Evolutionary conservation across 2,329 filamentous ascomycete genomes (phyloP).

Genomic region (Acarospora socialis): DNA sequence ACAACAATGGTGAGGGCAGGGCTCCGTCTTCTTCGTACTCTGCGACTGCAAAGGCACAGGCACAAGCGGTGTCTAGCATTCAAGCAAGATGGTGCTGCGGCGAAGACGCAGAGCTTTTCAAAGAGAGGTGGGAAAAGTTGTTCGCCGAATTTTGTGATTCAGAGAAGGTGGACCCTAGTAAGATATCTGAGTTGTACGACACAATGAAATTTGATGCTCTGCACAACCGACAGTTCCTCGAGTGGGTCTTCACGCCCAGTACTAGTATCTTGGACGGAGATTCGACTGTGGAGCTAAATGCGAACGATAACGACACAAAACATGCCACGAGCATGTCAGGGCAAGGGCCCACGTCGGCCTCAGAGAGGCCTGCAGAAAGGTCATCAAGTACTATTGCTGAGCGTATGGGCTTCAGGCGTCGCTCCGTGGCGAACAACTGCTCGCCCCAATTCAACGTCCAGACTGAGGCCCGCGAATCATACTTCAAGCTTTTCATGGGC

Average conservation of each 20-base stretch:
- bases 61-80: constrained; percentile 52
- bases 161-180: constrained; percentile 96
- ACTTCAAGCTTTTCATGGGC: constrained; percentile 83
- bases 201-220: constrained; percentile 99
- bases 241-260: constrained; percentile 92
- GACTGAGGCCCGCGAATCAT: constrained; percentile 48
- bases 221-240: constrained; percentile 89
- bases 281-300: too few relatives aligned
- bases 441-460: constrained; percentile 29
- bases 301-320: constrained; percentile 6
- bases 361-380: background rate
- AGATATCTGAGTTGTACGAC: constrained; percentile 95
- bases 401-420: constrained; percentile 39
- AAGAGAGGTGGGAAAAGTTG: constrained; percentile 94
- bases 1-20: constrained; percentile 14
- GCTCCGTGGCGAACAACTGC: constrained; percentile 33
- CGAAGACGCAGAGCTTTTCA: constrained; percentile 87
- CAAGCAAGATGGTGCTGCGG: constrained; percentile 93
- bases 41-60: constrained; percentile 42
- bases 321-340: background rate
- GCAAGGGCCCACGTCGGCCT: background rate
- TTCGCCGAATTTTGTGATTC: constrained; percentile 93
- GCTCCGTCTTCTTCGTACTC: constrained; percentile 4
- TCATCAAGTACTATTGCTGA: constrained; percentile 23
- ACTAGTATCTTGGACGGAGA: constrained; percentile 64